phyloP scores from a whole-genome alignment of 73 alveolate species.

The Paraurostyla sp. region DNA sequence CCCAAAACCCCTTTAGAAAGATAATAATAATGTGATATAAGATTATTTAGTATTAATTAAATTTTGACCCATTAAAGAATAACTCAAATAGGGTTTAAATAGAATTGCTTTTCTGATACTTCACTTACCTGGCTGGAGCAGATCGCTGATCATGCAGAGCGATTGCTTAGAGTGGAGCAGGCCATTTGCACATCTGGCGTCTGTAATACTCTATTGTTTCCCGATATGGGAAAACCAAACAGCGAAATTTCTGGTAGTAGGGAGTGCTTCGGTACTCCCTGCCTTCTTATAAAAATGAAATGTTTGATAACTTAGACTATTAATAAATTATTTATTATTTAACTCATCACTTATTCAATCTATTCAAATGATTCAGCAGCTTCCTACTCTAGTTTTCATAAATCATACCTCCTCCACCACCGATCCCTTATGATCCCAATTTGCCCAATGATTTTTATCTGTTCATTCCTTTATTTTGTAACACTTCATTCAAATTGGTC shows the following conservation, averaged over 20 bases:
- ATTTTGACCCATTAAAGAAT: conserved; percentile 43
- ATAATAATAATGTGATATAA: too few relatives aligned
- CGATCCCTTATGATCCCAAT: background rate
- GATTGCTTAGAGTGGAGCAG: conserved; percentile 78
- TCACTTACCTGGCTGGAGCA: conserved; percentile 82
- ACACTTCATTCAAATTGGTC: background rate
- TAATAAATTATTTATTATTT: background rate
- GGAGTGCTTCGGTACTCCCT: conserved; percentile 65
- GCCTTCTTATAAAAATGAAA: conserved; percentile 59
- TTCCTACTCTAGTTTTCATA: background rate
- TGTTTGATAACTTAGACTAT: background rate
- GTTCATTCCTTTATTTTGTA: background rate
- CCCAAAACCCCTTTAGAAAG: too few relatives aligned
- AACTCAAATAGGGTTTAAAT: background rate
- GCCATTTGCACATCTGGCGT: conserved; percentile 80
- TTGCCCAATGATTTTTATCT: conserved; percentile 36
- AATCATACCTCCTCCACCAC: background rate
- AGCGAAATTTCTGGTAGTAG: conserved; percentile 81
- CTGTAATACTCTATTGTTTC: conserved; percentile 70
- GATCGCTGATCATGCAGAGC: conserved; percentile 72
- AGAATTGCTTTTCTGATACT: background rate
- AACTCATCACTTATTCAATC: background rate
- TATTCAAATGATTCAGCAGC: background rate
- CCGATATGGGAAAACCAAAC: conserved; percentile 73
- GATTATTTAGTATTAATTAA: background rate